phyloP scores from a whole-genome alignment of 176 grass and related monocot genomes.

The Carex kokanica region DNA sequence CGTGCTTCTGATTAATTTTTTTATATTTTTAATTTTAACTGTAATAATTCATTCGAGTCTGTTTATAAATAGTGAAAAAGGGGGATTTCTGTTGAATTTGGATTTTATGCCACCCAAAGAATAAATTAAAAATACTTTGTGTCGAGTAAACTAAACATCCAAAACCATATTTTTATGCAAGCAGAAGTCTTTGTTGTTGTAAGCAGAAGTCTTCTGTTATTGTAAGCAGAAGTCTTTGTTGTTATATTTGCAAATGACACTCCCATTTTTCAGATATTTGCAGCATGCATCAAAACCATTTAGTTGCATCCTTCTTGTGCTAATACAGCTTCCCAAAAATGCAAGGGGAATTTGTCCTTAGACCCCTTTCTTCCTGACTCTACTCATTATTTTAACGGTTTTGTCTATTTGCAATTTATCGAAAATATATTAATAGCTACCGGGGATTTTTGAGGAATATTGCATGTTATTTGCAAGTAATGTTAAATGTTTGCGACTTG shows the following conservation, averaged over 20 bases:
- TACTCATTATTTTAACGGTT: neutral
- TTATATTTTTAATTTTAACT: neutral
- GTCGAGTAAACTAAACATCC: too few relatives aligned
- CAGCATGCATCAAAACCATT: neutral
- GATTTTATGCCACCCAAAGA: too few relatives aligned
- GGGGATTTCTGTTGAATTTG: too few relatives aligned
- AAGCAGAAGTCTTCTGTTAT: too few relatives aligned
- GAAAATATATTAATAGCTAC: neutral
- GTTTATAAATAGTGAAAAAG: too few relatives aligned
- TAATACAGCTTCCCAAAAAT: neutral
- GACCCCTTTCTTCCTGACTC: neutral
- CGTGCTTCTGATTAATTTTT: neutral
- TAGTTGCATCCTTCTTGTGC: neutral
- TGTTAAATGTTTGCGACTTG: neutral
- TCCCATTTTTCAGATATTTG: slow-evolving; percentile 1
- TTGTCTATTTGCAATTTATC: neutral
- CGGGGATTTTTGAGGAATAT: neutral
- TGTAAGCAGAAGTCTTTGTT: neutral
- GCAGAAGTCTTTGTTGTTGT: too few relatives aligned
- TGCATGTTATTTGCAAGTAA: neutral
- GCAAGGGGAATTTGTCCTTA: neutral
- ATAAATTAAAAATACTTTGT: too few relatives aligned
- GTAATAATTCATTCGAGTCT: neutral
- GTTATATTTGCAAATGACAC: neutral
- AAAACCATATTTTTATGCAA: too few relatives aligned